These are phyloP conservation scores for Scytalidium sp. DNA, from an alignment of 2,329 filamentous ascomycete species.

Conservation along the genomic window DNA sequence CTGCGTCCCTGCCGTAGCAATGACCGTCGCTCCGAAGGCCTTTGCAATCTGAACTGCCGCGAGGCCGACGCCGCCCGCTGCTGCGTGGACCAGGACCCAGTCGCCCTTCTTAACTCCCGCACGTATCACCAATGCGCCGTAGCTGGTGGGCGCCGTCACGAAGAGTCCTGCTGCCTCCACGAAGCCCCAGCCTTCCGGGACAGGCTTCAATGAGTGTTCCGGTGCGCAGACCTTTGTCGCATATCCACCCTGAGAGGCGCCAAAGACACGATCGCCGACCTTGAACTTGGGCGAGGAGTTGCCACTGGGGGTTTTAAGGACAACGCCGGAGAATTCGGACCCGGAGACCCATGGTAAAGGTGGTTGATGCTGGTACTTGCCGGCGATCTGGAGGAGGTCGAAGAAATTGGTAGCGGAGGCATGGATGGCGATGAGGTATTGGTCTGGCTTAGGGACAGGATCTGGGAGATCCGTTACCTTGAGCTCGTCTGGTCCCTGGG, in stretches of 20 bases:
- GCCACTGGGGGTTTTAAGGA: constrained; percentile 62
- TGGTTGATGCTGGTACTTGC: constrained; percentile 92
- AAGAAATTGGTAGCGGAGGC: constrained; percentile 95
- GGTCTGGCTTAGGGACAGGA: constrained; percentile 64
- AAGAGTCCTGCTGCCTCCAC: constrained; percentile 84
- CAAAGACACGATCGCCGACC: constrained; percentile 81
- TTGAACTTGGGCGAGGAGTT: constrained; percentile 58
- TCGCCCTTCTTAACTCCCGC: constrained; percentile 78
- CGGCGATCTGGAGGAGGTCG: constrained; percentile 90
- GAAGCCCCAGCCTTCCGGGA: constrained; percentile 80
- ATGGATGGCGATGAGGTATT: constrained; percentile 86
- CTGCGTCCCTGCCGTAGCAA: constrained; percentile 81
- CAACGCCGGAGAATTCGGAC: constrained; percentile 78
- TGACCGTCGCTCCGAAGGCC: constrained; percentile 85
- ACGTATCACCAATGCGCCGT: constrained; percentile 75
- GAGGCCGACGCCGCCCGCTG: constrained; percentile 86
- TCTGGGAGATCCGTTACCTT: constrained; percentile 71
- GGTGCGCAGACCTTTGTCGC: constrained; percentile 68
- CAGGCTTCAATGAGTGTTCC: constrained; percentile 66
- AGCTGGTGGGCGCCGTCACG: constrained; percentile 88
- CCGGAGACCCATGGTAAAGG: constrained; percentile 83
- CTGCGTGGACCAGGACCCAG: constrained; percentile 86
- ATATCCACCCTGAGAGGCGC: constrained; percentile 81
- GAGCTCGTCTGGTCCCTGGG: constrained; percentile 75
- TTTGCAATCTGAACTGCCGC: constrained; percentile 94